Conservation (phyloP, 176 grass and related monocot genomes). For the Oryza meyeriana region DNA sequence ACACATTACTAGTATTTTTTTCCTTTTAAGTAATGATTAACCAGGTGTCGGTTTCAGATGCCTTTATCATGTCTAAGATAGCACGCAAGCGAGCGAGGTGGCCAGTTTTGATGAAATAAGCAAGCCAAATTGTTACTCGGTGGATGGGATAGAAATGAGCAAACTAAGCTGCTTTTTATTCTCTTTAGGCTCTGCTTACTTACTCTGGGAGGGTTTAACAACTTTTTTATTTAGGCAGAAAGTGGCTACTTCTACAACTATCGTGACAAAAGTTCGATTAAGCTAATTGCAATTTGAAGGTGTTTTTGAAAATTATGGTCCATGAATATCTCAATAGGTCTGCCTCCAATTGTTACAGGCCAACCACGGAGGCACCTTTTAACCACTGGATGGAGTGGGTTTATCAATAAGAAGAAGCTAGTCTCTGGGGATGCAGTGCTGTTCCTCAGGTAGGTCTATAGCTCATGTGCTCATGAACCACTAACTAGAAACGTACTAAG, state of each 20-base stretch:
- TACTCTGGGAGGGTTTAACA: background rate
- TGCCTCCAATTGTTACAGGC: slow-evolving; percentile 49
- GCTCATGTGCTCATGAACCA: background rate
- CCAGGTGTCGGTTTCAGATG: background rate
- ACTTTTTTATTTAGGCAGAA: background rate
- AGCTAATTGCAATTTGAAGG: slow-evolving; percentile 15
- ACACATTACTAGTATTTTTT: background rate
- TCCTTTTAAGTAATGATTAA: background rate
- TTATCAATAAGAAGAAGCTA: slow-evolving; percentile 83
- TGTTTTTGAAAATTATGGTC: background rate
- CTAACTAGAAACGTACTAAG: background rate
- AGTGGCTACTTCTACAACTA: background rate
- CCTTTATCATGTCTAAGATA: background rate
- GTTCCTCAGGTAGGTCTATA: slow-evolving; percentile 67
- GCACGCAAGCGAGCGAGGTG: background rate
- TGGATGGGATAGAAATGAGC: background rate
- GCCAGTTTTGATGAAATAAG: background rate
- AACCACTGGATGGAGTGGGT: slow-evolving; percentile 87
- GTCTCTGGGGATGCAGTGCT: slow-evolving; percentile 83
- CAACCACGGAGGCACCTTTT: slow-evolving; percentile 87
- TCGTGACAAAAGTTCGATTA: background rate
- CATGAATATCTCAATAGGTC: slow-evolving; percentile 27
- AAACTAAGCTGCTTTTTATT: background rate
- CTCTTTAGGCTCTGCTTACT: background rate
- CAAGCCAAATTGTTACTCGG: background rate